phyloP scores from a whole-genome alignment of 2,329 filamentous ascomycete genomes.

The Fusarium falciforme region DNA sequence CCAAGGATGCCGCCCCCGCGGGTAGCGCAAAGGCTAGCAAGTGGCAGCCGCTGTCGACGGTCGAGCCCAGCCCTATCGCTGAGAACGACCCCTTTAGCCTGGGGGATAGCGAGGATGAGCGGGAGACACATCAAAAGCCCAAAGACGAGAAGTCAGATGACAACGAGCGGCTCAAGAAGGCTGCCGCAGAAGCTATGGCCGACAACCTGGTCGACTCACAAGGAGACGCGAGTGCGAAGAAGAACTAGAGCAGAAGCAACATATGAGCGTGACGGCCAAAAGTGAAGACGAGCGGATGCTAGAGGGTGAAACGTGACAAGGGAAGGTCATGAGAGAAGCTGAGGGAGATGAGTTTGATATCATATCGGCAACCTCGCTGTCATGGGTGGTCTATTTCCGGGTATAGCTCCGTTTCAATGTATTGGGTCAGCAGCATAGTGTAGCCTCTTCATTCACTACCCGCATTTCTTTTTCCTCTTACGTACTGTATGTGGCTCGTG shows the following conservation, averaged over 20 bases:
- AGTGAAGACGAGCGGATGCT: background rate
- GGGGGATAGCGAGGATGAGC: constrained; percentile 95
- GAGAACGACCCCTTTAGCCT: constrained; percentile 98
- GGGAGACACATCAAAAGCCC: constrained; percentile 67
- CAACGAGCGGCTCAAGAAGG: constrained; percentile 72
- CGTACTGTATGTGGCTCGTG: background rate
- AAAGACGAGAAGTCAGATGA: constrained; percentile 67
- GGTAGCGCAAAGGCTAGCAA: constrained; percentile 82
- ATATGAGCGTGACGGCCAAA: background rate
- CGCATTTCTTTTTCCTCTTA: constrained; percentile 3
- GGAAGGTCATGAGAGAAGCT: constrained; percentile 13
- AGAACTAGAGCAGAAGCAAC: constrained; percentile 41
- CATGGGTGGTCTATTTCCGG: constrained; percentile 24
- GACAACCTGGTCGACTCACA: constrained; percentile 62
- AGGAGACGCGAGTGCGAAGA: constrained; percentile 49
- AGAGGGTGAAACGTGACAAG: background rate
- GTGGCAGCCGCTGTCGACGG: constrained; percentile 92
- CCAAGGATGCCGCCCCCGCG: constrained; percentile 60
- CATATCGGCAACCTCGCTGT: constrained; percentile 5
- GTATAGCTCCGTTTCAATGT: constrained; percentile 17
- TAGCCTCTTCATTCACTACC: constrained; percentile 37
- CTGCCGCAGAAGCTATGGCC: constrained; percentile 70
- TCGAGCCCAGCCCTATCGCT: constrained; percentile 82
- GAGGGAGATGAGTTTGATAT: constrained; percentile 19
- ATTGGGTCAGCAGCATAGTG: constrained; percentile 32